Conservation (phyloP, 257 asterid species). For the Capsicum rhomboideum region DNA sequence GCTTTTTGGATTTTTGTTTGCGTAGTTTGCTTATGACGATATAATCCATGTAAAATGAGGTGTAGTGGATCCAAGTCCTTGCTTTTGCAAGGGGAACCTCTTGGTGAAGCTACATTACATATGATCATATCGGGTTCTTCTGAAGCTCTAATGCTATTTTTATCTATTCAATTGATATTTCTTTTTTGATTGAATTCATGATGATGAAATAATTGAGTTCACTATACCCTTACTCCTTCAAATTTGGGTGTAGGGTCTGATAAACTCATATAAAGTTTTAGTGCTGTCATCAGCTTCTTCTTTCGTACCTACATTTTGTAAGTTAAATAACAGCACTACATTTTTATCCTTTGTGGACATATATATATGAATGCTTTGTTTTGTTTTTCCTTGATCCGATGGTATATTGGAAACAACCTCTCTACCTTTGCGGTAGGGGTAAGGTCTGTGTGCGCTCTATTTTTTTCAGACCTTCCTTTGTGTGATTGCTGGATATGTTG, state of each 20-base stretch:
- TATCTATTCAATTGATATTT: neutral
- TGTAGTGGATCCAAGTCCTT: constrained; percentile 43
- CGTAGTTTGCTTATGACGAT: constrained; percentile 22
- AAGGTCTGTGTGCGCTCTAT: too few relatives aligned
- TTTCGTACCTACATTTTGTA: neutral
- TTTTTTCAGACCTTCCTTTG: too few relatives aligned
- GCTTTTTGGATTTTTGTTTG: neutral
- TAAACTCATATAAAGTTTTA: neutral
- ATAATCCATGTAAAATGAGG: constrained; percentile 52
- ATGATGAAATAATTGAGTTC: neutral
- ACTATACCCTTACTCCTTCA: constrained; percentile 1
- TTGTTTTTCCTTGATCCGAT: too few relatives aligned
- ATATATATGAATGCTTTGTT: too few relatives aligned
- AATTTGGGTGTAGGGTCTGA: neutral
- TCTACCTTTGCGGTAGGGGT: too few relatives aligned
- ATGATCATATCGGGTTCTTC: constrained; percentile 31
- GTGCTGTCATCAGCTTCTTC: constrained; percentile 2
- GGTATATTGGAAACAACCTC: too few relatives aligned
- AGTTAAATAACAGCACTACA: neutral
- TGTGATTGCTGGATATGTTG: too few relatives aligned
- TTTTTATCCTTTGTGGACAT: neutral
- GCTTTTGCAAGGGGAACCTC: constrained; percentile 55
- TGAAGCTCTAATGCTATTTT: constrained; percentile 19
- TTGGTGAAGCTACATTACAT: constrained; percentile 41
- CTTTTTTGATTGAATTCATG: neutral